Conservation (phyloP, 2,329 filamentous ascomycete species). For the Ascochyta clinopodiicola region DNA sequence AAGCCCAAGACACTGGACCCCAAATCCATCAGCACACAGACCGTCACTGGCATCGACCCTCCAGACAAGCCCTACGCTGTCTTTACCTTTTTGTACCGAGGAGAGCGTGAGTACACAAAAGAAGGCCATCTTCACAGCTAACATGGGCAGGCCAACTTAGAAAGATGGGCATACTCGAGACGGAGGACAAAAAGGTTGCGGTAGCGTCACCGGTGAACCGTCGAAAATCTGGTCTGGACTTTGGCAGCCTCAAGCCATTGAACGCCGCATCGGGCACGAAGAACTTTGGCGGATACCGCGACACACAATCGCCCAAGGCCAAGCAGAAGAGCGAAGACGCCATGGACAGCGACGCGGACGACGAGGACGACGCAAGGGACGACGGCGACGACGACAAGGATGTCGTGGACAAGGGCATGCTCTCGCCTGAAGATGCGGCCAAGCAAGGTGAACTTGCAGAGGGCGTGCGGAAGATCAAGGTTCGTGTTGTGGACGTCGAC, state of each 20-base stretch:
- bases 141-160: slow-evolving; percentile 77
- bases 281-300: slow-evolving; percentile 87
- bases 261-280: slow-evolving; percentile 82
- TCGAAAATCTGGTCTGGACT: slow-evolving; percentile 82
- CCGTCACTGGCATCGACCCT: slow-evolving; percentile 96
- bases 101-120: slow-evolving; percentile 74
- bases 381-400: slow-evolving; percentile 64
- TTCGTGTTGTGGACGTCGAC: slow-evolving; percentile 50
- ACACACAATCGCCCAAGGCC: slow-evolving; percentile 61
- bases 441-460: slow-evolving; percentile 78
- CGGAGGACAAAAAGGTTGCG: slow-evolving; percentile 64
- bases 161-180: slow-evolving; percentile 89
- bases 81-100: slow-evolving; percentile 97
- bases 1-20: slow-evolving; percentile 96
- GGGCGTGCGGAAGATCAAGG: slow-evolving; percentile 81
- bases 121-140: slow-evolving; percentile 10
- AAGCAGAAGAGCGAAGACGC: slow-evolving; percentile 61
- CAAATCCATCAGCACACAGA: slow-evolving; percentile 97
- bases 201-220: slow-evolving; percentile 69
- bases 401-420: slow-evolving; percentile 58
- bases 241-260: slow-evolving; percentile 81
- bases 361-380: slow-evolving; percentile 71
- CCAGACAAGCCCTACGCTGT: slow-evolving; percentile 95
- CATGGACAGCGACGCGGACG: slow-evolving; percentile 81
- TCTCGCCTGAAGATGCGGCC: slow-evolving; percentile 74